Conservation (phyloP, 768 basidiomycete genomes). For the Panaeolus cyanescens region DNA sequence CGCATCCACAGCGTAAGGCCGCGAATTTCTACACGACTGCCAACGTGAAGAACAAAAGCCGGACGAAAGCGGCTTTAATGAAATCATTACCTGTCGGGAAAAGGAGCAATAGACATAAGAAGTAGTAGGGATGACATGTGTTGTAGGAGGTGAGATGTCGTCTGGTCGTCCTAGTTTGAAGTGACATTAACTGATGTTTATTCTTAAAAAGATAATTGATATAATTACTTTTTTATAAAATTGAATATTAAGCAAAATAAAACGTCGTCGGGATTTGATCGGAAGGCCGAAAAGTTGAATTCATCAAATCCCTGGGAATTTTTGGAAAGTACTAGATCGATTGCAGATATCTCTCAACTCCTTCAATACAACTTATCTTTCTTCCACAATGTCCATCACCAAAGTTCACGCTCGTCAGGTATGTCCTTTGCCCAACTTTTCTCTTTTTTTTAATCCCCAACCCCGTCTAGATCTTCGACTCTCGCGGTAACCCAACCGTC, state of each 20-base stretch:
- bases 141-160: background rate
- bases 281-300: constrained; percentile 8
- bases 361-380: constrained; percentile 17
- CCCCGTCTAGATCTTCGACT: constrained; percentile 89
- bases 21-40: constrained; percentile 85
- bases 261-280: constrained; percentile 20
- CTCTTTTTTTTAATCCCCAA: constrained; percentile 8
- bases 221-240: background rate
- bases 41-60: constrained; percentile 89
- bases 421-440: constrained; percentile 10
- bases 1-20: constrained; percentile 67
- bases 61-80: constrained; percentile 61
- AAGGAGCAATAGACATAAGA: constrained; percentile 40
- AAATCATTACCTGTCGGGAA: constrained; percentile 58
- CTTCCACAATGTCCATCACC: constrained; percentile 78
- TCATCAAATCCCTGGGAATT: constrained; percentile 37
- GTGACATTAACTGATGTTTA: constrained; percentile 1
- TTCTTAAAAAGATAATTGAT: background rate
- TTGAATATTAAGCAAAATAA: background rate
- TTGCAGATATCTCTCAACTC: constrained; percentile 33
- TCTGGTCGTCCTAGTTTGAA: background rate
- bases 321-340: constrained; percentile 35
- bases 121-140: constrained; percentile 15
- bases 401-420: constrained; percentile 95
- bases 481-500: constrained; percentile 96